Evolutionary conservation across 2,329 filamentous ascomycete genomes (phyloP).

Genomic region (Neurospora sp.): DNA sequence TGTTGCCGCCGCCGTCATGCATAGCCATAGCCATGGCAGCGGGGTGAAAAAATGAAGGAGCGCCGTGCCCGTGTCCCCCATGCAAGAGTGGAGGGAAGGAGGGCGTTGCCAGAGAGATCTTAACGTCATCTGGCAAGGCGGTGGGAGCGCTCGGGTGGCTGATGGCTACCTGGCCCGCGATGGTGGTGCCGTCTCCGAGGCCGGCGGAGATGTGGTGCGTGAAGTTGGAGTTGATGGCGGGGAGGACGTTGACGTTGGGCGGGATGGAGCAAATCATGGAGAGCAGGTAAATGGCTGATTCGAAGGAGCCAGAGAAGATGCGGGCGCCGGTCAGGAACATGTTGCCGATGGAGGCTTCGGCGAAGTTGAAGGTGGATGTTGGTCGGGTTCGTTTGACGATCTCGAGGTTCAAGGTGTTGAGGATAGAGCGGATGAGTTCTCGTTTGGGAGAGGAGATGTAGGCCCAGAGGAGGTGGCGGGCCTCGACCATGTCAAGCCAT

Average conservation of each 20-base stretch:
- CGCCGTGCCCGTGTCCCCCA: neutral
- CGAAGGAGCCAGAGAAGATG: constrained; percentile 85
- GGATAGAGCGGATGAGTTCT: constrained; percentile 66
- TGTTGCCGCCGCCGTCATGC: neutral
- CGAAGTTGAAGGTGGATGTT: constrained; percentile 67
- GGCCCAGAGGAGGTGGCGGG: constrained; percentile 66
- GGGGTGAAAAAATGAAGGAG: neutral
- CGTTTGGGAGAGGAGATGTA: constrained; percentile 61
- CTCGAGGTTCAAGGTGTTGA: constrained; percentile 69
- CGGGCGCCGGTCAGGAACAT: constrained; percentile 72
- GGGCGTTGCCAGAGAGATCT: constrained; percentile 7
- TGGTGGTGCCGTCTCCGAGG: constrained; percentile 63
- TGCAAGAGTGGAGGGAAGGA: neutral
- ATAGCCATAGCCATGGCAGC: neutral
- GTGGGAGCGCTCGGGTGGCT: constrained; percentile 70
- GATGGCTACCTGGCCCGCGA: constrained; percentile 88
- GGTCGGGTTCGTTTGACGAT: constrained; percentile 68
- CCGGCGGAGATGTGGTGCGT: constrained; percentile 88
- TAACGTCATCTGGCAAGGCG: constrained; percentile 29
- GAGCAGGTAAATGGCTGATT: constrained; percentile 84
- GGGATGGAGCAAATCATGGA: constrained; percentile 81
- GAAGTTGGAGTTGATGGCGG: constrained; percentile 91
- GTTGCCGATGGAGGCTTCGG: constrained; percentile 67
- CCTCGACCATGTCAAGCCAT: constrained; percentile 86
- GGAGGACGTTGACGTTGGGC: constrained; percentile 66